Conservation (phyloP, 805 yeast species). For the Wickerhamomyces queroliae region DNA sequence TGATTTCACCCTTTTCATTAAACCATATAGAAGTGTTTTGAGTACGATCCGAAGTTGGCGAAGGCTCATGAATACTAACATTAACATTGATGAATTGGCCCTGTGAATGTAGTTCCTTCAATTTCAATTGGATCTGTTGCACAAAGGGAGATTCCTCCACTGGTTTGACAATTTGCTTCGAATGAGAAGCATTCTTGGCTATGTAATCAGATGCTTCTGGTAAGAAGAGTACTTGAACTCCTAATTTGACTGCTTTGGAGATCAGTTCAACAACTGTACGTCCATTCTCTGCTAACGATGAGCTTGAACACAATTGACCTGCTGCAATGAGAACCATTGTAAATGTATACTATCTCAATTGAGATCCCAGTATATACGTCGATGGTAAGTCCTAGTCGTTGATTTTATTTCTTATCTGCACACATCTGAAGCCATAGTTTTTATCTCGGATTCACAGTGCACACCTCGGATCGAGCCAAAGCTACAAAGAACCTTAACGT, state of each 20-base stretch:
- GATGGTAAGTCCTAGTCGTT: not conserved
- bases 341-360: not conserved
- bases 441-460: too few species aligned
- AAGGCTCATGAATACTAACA: conserved; percentile 87
- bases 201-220: conserved; percentile 95
- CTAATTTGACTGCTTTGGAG: conserved; percentile 50
- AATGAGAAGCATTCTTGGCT: conserved; percentile 62
- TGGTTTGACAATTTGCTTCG: conserved; percentile 49
- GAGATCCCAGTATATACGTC: too few species aligned
- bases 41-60: conserved; percentile 40
- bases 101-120: conserved; percentile 31
- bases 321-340: conserved; percentile 66
- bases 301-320: conserved; percentile 80
- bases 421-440: too few species aligned
- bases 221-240: conserved; percentile 68
- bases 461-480: too few species aligned
- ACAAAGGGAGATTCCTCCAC: conserved; percentile 34
- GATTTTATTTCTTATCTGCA: too few species aligned
- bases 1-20: conserved; percentile 54
- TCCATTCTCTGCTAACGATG: conserved; percentile 56
- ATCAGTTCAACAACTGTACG: conserved; percentile 53
- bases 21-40: conserved; percentile 74
- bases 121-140: conserved; percentile 39
- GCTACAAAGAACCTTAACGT: too few species aligned
- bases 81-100: conserved; percentile 54